Conservation (phyloP, 495 filamentous ascomycete genomes). For the Saxophila tyrrhenica region DNA sequence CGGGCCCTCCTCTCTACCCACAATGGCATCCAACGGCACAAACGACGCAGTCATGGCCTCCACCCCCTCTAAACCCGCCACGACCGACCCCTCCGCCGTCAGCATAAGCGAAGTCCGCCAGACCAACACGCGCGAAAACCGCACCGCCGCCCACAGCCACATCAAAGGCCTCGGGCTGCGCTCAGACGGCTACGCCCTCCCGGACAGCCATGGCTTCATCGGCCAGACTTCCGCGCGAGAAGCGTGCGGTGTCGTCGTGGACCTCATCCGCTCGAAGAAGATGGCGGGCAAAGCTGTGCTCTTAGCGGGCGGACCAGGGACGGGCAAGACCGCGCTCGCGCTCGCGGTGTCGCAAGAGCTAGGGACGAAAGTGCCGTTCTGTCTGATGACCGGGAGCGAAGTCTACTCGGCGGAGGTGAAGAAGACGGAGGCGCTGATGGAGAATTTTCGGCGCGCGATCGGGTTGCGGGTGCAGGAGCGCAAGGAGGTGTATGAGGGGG, state of each 20-base stretch:
- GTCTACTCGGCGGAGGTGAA: constrained; percentile 96
- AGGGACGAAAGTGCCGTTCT: constrained; percentile 94
- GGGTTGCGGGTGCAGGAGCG: constrained; percentile 89
- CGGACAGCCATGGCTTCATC: constrained; percentile 60
- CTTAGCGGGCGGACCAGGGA: constrained; percentile 84
- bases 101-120: constrained; percentile 86
- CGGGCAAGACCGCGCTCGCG: constrained; percentile 92
- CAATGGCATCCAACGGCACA: not conserved
- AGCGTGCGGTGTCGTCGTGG: constrained; percentile 89
- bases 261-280: constrained; percentile 87
- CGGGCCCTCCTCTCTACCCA: not conserved
- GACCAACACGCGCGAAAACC: constrained; percentile 85
- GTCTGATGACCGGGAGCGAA: constrained; percentile 91
- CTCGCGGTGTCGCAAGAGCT: constrained; percentile 90
- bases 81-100: constrained; percentile 32
- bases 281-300: constrained; percentile 93
- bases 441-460: constrained; percentile 94
- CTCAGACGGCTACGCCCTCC: constrained; percentile 60
- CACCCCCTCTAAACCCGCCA: constrained; percentile 3
- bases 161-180: constrained; percentile 88
- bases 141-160: constrained; percentile 92
- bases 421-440: constrained; percentile 97
- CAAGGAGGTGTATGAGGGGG: constrained; percentile 95
- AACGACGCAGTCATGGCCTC: constrained; percentile 1
- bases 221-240: constrained; percentile 83